Evolutionary conservation across 768 basidiomycete species (phyloP), one percentile per base, ranked within the genome.

Genomic region (Pleurotus giganteus): DNA sequence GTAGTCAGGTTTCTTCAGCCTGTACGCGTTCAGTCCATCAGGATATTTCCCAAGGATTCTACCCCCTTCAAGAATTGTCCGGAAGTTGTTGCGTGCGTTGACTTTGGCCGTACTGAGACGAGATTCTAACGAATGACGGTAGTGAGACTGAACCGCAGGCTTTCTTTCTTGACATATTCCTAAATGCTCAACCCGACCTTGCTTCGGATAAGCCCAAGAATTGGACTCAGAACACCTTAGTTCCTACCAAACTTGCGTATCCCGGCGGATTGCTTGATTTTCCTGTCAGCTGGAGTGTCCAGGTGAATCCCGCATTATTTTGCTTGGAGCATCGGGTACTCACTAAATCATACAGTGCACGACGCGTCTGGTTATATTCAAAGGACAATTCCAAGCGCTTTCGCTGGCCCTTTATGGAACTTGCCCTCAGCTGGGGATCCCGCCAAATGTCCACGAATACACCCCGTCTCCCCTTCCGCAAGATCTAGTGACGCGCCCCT

Each of bases 281-380:
- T 66, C 59, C 66, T 4, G 80, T 92, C 13, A 80, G 88, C 57
- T 85, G 91, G 86, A 84, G 85, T 32, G 45, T 66, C 7, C 86
- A 91, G 69, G 91, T 84, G 61, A 53, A 80, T 72, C 39, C 19
- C 51, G 4, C 24, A 7, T 43, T 7, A 17, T 11, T 45, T 47
- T 32, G 24, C 31, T 19, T 31, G 24, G 47, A 34, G 51, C 47
- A 12, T 27, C 6, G 34, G 13, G 36, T 19, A 12, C 29, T 42
- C 24, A 8, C 26, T 27, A 31, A 31, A n/a, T n/a, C n/a, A 17
- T 23, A 15, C 64, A 89, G 86, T 84, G 80, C 65, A 81, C 85
- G 3, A 90, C 89, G 19, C 85, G 90, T 41, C 74, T 92, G 27
- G 84, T 93, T 79, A 88, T 92, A 55, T 76, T 93, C 58, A 86